A percentile compares a stretch with the other conserved stretches of the same genome.
Conservation (phyloP, 331 rosid species). For the Quercus phellos region DNA sequence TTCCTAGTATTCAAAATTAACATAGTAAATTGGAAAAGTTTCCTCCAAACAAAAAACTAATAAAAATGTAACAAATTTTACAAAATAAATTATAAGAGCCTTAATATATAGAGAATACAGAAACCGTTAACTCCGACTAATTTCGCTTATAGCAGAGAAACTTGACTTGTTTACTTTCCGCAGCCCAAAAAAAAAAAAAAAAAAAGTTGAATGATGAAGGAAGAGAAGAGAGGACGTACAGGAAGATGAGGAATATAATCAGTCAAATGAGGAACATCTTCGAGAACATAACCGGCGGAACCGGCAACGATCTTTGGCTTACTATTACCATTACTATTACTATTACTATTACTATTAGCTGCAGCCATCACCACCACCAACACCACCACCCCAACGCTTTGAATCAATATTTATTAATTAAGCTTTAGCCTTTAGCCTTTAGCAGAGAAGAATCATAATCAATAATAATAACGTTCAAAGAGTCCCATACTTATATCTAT, state of each 20-base stretch:
- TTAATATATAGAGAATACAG: neutral
- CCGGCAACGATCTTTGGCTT: conserved; percentile 50
- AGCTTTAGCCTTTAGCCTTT: too few species aligned
- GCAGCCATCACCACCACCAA: conserved; percentile 35
- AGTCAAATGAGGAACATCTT: conserved; percentile 88
- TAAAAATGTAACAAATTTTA: neutral
- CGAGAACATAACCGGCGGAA: conserved; percentile 65
- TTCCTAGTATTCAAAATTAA: neutral
- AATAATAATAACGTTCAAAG: too few species aligned
- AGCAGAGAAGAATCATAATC: too few species aligned
- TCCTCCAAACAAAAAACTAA: neutral
- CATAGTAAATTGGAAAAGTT: neutral
- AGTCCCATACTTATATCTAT: too few species aligned
- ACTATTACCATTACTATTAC: neutral
- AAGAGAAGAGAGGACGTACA: conserved; percentile 41
- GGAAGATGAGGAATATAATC: conserved; percentile 77
- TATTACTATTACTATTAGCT: neutral
- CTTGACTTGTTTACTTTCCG: neutral
- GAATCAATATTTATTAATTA: too few species aligned
- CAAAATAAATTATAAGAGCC: neutral
- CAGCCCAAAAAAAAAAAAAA: neutral
- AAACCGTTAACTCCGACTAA: neutral
- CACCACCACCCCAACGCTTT: too few species aligned
- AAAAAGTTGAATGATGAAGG: neutral
- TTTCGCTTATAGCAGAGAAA: too few species aligned